A percentile compares a stretch with the other conserved stretches of the same genome.
Conservation (phyloP, 495 filamentous ascomycete species). For the Lichenothelia convexa region DNA sequence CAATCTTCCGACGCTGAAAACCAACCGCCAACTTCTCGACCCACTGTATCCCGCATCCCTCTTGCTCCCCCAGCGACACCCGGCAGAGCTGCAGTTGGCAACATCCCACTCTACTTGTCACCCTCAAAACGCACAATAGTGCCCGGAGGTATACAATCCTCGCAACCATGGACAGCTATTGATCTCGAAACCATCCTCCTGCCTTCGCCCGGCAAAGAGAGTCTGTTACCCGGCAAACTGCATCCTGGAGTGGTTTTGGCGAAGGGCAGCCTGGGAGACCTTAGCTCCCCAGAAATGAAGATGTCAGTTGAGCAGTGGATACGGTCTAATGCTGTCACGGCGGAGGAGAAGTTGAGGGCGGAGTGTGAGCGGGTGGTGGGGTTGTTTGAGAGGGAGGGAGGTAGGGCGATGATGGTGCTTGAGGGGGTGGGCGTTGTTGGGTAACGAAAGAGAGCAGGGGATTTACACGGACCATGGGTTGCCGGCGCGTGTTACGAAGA, state of each 20-base stretch:
- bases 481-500: no score
- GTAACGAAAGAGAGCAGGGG: conserved; percentile 1
- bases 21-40: conserved; percentile 38
- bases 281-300: conserved; percentile 61
- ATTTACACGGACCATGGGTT: no score
- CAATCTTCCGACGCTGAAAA: conserved; percentile 11
- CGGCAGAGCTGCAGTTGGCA: conserved; percentile 2
- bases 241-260: conserved; percentile 12
- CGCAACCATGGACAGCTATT: conserved; percentile 48
- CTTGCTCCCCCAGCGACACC: conserved; percentile 25
- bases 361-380: conserved; percentile 70
- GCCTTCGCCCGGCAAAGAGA: conserved; percentile 13
- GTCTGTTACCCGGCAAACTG: neutral
- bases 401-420: conserved; percentile 51
- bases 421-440: conserved; percentile 50
- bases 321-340: conserved; percentile 53
- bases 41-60: conserved; percentile 11
- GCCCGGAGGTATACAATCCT: conserved; percentile 42
- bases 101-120: conserved; percentile 34
- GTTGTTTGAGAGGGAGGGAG: conserved; percentile 66
- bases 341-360: conserved; percentile 54
- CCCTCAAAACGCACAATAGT: conserved; percentile 38
- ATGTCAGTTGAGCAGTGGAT: conserved; percentile 96
- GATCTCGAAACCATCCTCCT: conserved; percentile 51
- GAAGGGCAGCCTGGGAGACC: conserved; percentile 28